These are phyloP conservation scores for Dicorynia guianensis DNA, from an alignment of 306 rosid genomes.

Conservation along the genomic window DNA sequence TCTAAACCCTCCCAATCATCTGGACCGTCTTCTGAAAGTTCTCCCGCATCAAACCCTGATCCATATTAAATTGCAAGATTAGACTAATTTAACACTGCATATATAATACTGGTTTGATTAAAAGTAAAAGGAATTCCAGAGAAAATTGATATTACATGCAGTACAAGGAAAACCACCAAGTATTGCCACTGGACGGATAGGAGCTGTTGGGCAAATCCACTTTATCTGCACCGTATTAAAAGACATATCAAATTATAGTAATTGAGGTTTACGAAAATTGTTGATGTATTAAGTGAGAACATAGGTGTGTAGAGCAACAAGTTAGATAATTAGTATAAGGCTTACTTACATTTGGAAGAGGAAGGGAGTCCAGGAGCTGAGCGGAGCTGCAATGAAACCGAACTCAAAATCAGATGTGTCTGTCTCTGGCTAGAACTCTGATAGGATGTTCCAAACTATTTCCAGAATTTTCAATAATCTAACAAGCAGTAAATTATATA, in stretches of 20 bases:
- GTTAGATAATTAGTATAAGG: conserved; percentile 33
- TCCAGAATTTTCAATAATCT: not conserved
- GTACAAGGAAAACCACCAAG: conserved; percentile 98
- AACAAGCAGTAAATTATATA: not conserved
- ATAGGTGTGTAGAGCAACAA: conserved; percentile 20
- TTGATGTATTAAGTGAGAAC: conserved; percentile 19
- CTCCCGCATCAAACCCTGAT: conserved; percentile 97
- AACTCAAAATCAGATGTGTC: conserved; percentile 48
- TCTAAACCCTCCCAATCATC: conserved; percentile 99
- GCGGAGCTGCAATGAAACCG: conserved; percentile 77
- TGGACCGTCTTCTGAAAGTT: conserved; percentile 89
- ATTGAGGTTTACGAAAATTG: not conserved
- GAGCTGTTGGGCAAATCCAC: conserved; percentile 99
- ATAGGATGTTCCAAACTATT: not conserved
- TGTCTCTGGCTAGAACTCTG: conserved; percentile 25
- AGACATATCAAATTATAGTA: conserved; percentile 32
- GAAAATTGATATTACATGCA: conserved; percentile 70
- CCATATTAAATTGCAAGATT: conserved; percentile 33
- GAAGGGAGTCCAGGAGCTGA: conserved; percentile 89
- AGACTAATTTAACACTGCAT: conserved; percentile 8
- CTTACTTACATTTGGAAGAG: conserved; percentile 81
- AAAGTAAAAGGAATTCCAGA: conserved; percentile 15
- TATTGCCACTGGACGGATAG: conserved; percentile 90
- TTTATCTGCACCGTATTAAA: conserved; percentile 71
- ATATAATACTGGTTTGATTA: not conserved